These are phyloP conservation scores for Sonneratia alba DNA, from an alignment of 345 rosid genomes.

Conservation along the genomic window DNA sequence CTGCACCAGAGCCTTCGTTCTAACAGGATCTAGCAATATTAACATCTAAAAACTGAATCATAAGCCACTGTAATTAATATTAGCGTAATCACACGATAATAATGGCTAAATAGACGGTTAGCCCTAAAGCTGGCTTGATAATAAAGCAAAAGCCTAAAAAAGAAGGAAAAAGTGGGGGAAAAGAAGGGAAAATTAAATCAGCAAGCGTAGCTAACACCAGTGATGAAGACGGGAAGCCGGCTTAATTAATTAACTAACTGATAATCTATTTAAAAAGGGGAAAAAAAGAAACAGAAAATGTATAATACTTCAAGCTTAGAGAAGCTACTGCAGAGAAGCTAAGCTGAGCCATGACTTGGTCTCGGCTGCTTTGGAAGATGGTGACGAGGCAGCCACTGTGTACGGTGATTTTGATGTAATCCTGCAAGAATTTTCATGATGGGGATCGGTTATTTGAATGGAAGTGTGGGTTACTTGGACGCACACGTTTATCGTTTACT, in stretches of 20 bases:
- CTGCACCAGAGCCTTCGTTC: background rate
- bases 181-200: background rate
- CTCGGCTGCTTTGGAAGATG: constrained; percentile 32
- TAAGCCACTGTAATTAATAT: background rate
- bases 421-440: constrained; percentile 21
- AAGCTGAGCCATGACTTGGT: constrained; percentile 71
- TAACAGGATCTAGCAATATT: no score
- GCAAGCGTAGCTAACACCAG: background rate
- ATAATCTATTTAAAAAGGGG: background rate
- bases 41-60: background rate
- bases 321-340: constrained; percentile 32
- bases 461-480: background rate
- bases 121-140: background rate
- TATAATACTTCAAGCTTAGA: background rate
- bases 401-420: constrained; percentile 64
- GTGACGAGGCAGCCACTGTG: constrained; percentile 14
- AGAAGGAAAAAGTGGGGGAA: background rate
- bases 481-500: no score
- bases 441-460: background rate
- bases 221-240: background rate
- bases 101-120: background rate
- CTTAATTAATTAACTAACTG: background rate
- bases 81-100: background rate
- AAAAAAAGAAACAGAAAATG: no score
- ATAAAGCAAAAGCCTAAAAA: background rate